Evolutionary conservation across 2,329 filamentous ascomycete species (phyloP).

Genomic region (Botrytis deweyae): DNA sequence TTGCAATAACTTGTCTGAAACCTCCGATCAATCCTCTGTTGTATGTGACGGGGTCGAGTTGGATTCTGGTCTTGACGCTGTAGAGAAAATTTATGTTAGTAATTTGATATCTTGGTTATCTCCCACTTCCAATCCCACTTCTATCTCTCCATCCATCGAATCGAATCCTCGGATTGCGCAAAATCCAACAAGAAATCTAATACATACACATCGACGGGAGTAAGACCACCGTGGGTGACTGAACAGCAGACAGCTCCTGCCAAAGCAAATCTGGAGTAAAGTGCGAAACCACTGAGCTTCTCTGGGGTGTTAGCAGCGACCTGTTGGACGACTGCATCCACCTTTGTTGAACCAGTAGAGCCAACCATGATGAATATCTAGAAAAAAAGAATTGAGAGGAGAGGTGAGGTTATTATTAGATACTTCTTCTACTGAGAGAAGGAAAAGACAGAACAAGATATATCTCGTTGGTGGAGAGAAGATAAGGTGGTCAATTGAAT

Average conservation of each 20-base stretch:
- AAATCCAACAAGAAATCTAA: neutral
- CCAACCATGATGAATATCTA: constrained; percentile 33
- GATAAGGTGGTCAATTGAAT: constrained; percentile 13
- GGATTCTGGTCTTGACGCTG: constrained; percentile 94
- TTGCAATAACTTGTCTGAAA: constrained; percentile 80
- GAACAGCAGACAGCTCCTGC: constrained; percentile 98
- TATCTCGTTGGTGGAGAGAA: constrained; percentile 14
- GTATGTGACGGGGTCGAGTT: constrained; percentile 87
- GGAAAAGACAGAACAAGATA: constrained; percentile 1
- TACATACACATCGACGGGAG: constrained; percentile 98
- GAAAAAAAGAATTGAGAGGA: constrained; percentile 27
- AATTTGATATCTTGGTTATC: constrained; percentile 21
- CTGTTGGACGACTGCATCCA: constrained; percentile 38
- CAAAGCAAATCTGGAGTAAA: constrained; percentile 96
- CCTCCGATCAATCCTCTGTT: constrained; percentile 84
- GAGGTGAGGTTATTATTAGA: constrained; percentile 11
- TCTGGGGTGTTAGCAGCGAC: constrained; percentile 38
- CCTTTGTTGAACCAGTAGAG: constrained; percentile 38
- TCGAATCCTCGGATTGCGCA: constrained; percentile 6
- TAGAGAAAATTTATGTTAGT: constrained; percentile 32
- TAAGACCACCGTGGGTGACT: constrained; percentile 93
- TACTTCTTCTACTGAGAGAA: constrained; percentile 8
- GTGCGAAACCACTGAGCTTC: constrained; percentile 61
- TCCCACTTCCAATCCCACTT: constrained; percentile 25
- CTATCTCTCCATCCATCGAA: neutral